These are phyloP conservation scores for Marchantia paleacea DNA, from an alignment of 225 moss, liverwort and hornwort species.

Conservation along the genomic window DNA sequence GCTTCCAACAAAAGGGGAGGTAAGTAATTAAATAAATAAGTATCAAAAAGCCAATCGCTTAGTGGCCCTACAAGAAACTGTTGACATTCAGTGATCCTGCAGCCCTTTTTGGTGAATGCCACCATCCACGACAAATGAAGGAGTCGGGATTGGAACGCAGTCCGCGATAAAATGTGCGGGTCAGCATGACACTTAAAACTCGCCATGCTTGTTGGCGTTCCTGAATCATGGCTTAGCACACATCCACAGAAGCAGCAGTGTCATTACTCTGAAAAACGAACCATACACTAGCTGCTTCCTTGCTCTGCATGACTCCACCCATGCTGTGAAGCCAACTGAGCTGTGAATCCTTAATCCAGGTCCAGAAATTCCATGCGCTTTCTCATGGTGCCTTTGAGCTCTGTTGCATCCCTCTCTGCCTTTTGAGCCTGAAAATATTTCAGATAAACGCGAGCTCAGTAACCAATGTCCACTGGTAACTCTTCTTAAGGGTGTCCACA, in stretches of 20 bases:
- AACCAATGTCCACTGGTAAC: too few species aligned
- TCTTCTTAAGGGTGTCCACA: too few species aligned
- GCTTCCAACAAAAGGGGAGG: constrained; percentile 12
- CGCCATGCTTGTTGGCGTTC: constrained; percentile 54
- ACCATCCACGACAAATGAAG: constrained; percentile 38
- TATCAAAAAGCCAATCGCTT: constrained; percentile 21
- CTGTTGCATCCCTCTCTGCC: constrained; percentile 89
- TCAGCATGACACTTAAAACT: constrained; percentile 85
- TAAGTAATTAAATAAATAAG: constrained; percentile 15
- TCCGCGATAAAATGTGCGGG: constrained; percentile 94
- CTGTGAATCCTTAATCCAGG: constrained; percentile 52
- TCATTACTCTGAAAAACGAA: constrained; percentile 9
- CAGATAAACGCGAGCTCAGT: background rate
- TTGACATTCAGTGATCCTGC: constrained; percentile 13
- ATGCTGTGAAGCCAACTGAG: constrained; percentile 5
- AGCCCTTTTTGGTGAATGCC: constrained; percentile 46
- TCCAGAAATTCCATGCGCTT: constrained; percentile 99
- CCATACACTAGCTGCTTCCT: constrained; percentile 22
- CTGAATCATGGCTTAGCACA: constrained; percentile 30
- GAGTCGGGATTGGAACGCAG: constrained; percentile 48
- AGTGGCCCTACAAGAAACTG: constrained; percentile 20
- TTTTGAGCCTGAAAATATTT: constrained; percentile 63
- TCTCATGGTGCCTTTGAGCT: constrained; percentile 92
- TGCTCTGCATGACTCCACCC: constrained; percentile 8
- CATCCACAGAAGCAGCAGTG: constrained; percentile 22